Percentiles rank a stretch among this genome's conserved stretches.
Conservation (phyloP, 2,329 filamentous ascomycete species). For the Aaosphaeria pasadenensis region DNA sequence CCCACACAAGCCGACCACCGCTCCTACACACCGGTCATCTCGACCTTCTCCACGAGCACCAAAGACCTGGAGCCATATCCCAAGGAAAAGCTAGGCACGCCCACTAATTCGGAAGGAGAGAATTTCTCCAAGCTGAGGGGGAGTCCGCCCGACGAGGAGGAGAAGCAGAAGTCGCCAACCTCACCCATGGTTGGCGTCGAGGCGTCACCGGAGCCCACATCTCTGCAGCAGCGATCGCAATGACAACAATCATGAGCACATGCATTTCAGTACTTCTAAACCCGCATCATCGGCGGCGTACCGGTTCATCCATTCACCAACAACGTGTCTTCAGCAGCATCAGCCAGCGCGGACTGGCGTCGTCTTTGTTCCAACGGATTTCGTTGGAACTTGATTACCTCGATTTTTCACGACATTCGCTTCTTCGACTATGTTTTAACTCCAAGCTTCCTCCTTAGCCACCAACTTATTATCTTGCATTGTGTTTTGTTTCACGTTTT, state of each 20-base stretch:
- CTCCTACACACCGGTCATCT: constrained; percentile 45
- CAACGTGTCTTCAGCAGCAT: constrained; percentile 1
- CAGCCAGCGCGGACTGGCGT: constrained; percentile 4
- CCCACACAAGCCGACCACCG: constrained; percentile 38
- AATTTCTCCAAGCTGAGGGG: constrained; percentile 10
- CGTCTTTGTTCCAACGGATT: too few species aligned
- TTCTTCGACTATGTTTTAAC: constrained; percentile 16
- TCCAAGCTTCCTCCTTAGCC: neutral
- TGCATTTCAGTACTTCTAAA: constrained; percentile 1
- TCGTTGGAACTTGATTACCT: neutral
- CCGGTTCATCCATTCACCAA: neutral
- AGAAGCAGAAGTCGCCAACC: constrained; percentile 15
- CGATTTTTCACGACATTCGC: constrained; percentile 27
- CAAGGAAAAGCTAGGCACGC: constrained; percentile 39
- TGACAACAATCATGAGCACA: constrained; percentile 9
- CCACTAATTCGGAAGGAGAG: constrained; percentile 24
- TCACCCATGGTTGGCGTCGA: constrained; percentile 25
- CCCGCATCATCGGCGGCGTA: neutral
- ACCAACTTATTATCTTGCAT: too few species aligned
- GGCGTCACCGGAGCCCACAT: constrained; percentile 14
- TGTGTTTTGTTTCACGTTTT: too few species aligned
- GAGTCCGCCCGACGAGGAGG: constrained; percentile 7
- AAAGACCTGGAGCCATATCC: constrained; percentile 49
- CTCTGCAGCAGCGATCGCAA: constrained; percentile 8
- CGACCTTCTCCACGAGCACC: constrained; percentile 51